A percentile compares a stretch with the other conserved stretches of the same genome.
Conservation (phyloP, 352 stramenopile genomes). For the Aphanomyces invadans region DNA sequence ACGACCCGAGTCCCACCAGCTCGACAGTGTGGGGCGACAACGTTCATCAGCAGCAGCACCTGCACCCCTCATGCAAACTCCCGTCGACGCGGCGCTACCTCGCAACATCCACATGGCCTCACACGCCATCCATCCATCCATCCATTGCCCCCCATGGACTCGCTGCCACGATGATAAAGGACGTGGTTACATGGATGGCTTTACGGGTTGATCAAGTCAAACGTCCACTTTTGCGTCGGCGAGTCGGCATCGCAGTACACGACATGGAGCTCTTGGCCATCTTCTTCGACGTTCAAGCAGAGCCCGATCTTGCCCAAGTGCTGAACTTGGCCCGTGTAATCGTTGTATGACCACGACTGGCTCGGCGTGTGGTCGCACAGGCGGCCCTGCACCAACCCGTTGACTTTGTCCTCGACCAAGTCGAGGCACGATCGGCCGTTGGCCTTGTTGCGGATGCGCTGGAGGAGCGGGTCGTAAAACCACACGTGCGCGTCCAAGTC, state of each 20-base stretch:
- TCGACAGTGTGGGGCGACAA: no score
- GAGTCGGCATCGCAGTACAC: background rate
- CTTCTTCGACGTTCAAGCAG: constrained; percentile 32
- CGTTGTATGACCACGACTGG: constrained; percentile 61
- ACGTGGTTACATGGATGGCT: no score
- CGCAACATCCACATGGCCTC: no score
- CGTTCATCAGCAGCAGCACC: no score
- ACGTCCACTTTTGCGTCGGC: background rate
- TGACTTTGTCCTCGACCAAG: constrained; percentile 43
- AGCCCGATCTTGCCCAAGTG: constrained; percentile 42
- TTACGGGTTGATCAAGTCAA: background rate
- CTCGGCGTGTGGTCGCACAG: constrained; percentile 44
- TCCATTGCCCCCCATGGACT: no score
- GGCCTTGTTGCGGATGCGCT: constrained; percentile 54
- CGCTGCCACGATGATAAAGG: no score
- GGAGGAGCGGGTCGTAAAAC: constrained; percentile 48
- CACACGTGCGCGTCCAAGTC: constrained; percentile 50
- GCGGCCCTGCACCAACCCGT: constrained; percentile 49
- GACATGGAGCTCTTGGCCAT: background rate
- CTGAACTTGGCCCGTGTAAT: constrained; percentile 35
- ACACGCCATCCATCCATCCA: no score
- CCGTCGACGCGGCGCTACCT: no score
- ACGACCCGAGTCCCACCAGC: no score
- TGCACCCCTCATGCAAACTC: no score
- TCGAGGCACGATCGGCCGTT: constrained; percentile 54